Evolutionary conservation across 192 early-diverging fungal genomes (phyloP), one percentile per base, ranked within the genome.

Genomic region (Backusella tarrabulga): DNA sequence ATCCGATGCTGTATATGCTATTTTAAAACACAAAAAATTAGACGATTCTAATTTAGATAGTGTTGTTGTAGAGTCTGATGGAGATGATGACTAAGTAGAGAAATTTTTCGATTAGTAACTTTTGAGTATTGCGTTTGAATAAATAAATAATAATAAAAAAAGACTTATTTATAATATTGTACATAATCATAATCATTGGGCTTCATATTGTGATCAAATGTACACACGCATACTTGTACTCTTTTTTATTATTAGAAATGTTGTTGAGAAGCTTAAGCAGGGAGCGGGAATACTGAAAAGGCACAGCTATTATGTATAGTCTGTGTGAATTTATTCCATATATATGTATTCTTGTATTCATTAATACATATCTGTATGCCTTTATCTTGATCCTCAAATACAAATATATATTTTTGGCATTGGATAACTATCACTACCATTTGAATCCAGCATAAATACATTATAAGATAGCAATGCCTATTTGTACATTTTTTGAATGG

Each of bases 1-100:
- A 23, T 56, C 75, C 56, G 73, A 80, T 41, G 82, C 82, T 23
- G 69, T 66, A 2, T 26, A 52, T 36, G 72, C 82, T 34, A 79
- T 79, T 15, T 63, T 63, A 9, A 26, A 26, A 29, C n/a, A 60
- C 1, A 63, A 29, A 29, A 29, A 7, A 7, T 0, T 50, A 7
- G 17, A n/a, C 1, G 5, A 21, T 50, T 50, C 46, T 50, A n/a
- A 6, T n/a, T 50, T 50, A 50, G 17, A 7, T n/a, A 50, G 46
- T 1, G 19, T 50, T n/a, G 19, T 50, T n/a, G 1, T 50, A 50
- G 46, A 21, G 19, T 50, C 46, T 50, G 46, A 50, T 50, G 19
- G 46, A 50, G 19, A 50, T n/a, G 46, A 50, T 50, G 6, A 50
- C 21, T 50, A n/a, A 6, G n/a, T 50, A n/a, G 0, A n/a, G 6